Percentiles rank a stretch among this genome's conserved stretches.
Evolutionary conservation across 306 rosid species (phyloP).

Genomic region (Gastrolobium villosum): DNA sequence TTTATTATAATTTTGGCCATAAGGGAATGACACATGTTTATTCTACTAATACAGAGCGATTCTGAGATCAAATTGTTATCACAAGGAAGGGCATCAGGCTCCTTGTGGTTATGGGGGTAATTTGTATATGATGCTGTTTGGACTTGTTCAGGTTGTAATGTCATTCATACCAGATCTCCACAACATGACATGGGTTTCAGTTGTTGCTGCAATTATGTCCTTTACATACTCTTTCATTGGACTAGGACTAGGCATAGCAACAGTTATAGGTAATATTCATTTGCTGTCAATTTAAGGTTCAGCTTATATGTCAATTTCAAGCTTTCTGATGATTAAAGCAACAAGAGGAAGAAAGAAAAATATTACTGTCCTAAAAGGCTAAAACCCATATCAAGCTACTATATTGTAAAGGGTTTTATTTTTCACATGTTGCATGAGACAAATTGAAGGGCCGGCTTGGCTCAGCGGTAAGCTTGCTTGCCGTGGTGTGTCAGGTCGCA

Average conservation of each 20-base stretch:
- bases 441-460: no score
- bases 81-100: slow-evolving; percentile 78
- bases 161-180: slow-evolving; percentile 94
- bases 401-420: no score
- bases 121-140: slow-evolving; percentile 73
- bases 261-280: slow-evolving; percentile 58
- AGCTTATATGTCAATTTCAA: background rate
- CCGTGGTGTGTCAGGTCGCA: no score
- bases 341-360: background rate
- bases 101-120: slow-evolving; percentile 63
- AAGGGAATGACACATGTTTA: slow-evolving; percentile 23
- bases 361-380: background rate
- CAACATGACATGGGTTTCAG: slow-evolving; percentile 85
- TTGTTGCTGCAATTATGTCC: slow-evolving; percentile 82
- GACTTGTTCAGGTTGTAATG: slow-evolving; percentile 71
- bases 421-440: no score
- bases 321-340: background rate
- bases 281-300: slow-evolving; percentile 12
- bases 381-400: slow-evolving; percentile 21
- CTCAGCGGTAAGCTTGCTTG: no score
- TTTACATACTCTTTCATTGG: slow-evolving; percentile 81
- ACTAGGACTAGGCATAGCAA: slow-evolving; percentile 76
- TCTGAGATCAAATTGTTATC: slow-evolving; percentile 74
- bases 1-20: background rate
- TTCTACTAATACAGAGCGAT: slow-evolving; percentile 68